These are phyloP conservation scores for Penicillium pancosmium DNA, from an alignment of 495 filamentous ascomycete genomes.

Conservation along the genomic window DNA sequence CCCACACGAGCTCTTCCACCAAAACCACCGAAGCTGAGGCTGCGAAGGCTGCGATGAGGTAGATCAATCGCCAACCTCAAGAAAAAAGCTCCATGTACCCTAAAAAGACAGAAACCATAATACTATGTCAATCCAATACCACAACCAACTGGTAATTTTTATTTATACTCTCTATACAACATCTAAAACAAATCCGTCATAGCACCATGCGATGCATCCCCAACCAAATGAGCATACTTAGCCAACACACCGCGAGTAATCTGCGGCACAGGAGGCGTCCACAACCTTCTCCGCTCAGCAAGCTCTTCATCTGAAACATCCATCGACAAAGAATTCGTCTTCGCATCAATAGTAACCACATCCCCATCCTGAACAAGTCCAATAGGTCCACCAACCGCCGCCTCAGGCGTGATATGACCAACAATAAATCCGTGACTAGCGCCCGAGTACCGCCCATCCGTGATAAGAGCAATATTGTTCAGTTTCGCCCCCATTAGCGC, in stretches of 20 bases:
- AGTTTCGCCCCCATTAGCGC: conserved; percentile 92
- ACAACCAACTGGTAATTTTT: too few relatives aligned
- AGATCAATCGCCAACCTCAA: background rate
- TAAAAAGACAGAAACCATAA: background rate
- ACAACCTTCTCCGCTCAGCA: conserved; percentile 62
- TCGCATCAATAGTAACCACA: conserved; percentile 82
- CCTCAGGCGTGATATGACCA: conserved; percentile 92
- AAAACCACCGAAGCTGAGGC: background rate
- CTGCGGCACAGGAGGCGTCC: conserved; percentile 71
- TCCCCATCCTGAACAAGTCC: conserved; percentile 82
- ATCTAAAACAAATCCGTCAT: conserved; percentile 54
- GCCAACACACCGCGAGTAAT: conserved; percentile 87
- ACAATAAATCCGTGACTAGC: conserved; percentile 96
- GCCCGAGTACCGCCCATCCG: conserved; percentile 89
- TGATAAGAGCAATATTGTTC: conserved; percentile 87
- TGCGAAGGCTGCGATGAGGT: background rate
- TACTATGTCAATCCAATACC: background rate
- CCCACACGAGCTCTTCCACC: background rate
- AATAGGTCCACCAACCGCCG: conserved; percentile 79
- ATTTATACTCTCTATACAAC: too few relatives aligned
- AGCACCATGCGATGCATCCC: conserved; percentile 73
- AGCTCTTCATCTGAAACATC: conserved; percentile 79
- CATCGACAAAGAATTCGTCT: conserved; percentile 73
- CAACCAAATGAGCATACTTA: conserved; percentile 81
- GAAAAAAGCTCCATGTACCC: background rate